These are phyloP conservation scores for Kodamaea suecica DNA, from an alignment of 1,139 yeast genomes.

Conservation along the genomic window DNA sequence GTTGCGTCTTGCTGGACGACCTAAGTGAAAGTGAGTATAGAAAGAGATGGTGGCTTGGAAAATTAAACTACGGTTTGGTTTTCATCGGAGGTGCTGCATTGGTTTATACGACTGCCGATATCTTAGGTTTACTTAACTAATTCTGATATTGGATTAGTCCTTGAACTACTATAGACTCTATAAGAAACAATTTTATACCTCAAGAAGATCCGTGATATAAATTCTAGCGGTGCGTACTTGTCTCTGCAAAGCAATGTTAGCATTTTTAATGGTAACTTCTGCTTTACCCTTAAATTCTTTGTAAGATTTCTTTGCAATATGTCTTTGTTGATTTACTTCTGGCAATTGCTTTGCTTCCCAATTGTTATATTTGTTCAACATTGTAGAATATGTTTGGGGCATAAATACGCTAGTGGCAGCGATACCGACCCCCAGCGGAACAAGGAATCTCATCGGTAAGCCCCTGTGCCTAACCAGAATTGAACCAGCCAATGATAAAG, in stretches of 20 bases:
- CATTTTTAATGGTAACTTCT: slow-evolving; percentile 7
- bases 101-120: slow-evolving; percentile 64
- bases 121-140: slow-evolving; percentile 15
- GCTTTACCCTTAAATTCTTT: slow-evolving; percentile 13
- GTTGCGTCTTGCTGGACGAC: slow-evolving; percentile 25
- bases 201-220: slow-evolving; percentile 19
- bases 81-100: slow-evolving; percentile 58
- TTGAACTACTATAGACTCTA: no score
- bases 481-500: slow-evolving; percentile 55
- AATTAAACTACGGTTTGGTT: slow-evolving; percentile 48
- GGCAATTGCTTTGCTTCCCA: slow-evolving; percentile 14
- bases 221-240: slow-evolving; percentile 30
- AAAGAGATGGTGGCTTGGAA: slow-evolving; percentile 25
- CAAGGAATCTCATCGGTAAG: slow-evolving; percentile 47
- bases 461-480: slow-evolving; percentile 47
- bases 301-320: slow-evolving; percentile 16
- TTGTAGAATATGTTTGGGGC: slow-evolving; percentile 32
- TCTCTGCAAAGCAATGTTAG: slow-evolving; percentile 18
- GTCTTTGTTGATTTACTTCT: slow-evolving; percentile 13
- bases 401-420: slow-evolving; percentile 36
- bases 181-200: slow-evolving; percentile 6
- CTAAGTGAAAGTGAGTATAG: slow-evolving; percentile 17
- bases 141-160: no score
- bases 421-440: slow-evolving; percentile 50
- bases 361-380: slow-evolving; percentile 12